phyloP scores from a whole-genome alignment of 2,329 filamentous ascomycete species.

The Oidium heveae region DNA sequence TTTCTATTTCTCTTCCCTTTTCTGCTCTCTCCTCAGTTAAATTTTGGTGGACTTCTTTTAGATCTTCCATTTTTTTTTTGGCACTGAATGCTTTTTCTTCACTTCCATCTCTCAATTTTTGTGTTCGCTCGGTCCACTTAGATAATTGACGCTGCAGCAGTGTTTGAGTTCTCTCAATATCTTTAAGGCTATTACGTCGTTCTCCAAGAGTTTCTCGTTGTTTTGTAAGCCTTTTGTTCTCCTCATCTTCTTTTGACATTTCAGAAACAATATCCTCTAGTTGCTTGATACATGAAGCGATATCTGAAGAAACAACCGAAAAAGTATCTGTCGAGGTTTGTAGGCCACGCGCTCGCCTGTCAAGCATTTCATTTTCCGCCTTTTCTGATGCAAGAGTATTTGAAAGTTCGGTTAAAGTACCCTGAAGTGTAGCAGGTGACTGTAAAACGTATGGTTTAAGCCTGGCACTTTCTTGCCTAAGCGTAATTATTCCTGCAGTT shows the following conservation, averaged over 20 bases:
- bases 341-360: slow-evolving; percentile 65
- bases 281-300: slow-evolving; percentile 67
- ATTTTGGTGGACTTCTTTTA: slow-evolving; percentile 53
- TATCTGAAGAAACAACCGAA: slow-evolving; percentile 56
- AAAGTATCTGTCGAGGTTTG: slow-evolving; percentile 88
- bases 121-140: slow-evolving; percentile 70
- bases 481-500: slow-evolving; percentile 39
- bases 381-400: slow-evolving; percentile 58
- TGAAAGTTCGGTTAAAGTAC: slow-evolving; percentile 56
- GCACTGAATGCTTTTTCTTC: slow-evolving; percentile 59
- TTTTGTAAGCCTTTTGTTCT: slow-evolving; percentile 50
- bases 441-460: slow-evolving; percentile 79
- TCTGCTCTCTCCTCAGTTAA: slow-evolving; percentile 66
- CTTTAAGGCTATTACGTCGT: slow-evolving; percentile 65
- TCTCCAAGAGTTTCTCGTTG: slow-evolving; percentile 76
- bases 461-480: slow-evolving; percentile 70
- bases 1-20: slow-evolving; percentile 80
- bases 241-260: slow-evolving; percentile 74
- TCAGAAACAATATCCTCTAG: slow-evolving; percentile 73
- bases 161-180: slow-evolving; percentile 72
- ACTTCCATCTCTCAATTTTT: slow-evolving; percentile 57
- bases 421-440: slow-evolving; percentile 61
- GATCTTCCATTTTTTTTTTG: slow-evolving; percentile 71
- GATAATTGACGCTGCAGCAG: slow-evolving; percentile 61
- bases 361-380: slow-evolving; percentile 62